These are phyloP conservation scores for Kodamaea lidongshanica DNA, from an alignment of 805 yeast genomes.

Conservation along the genomic window DNA sequence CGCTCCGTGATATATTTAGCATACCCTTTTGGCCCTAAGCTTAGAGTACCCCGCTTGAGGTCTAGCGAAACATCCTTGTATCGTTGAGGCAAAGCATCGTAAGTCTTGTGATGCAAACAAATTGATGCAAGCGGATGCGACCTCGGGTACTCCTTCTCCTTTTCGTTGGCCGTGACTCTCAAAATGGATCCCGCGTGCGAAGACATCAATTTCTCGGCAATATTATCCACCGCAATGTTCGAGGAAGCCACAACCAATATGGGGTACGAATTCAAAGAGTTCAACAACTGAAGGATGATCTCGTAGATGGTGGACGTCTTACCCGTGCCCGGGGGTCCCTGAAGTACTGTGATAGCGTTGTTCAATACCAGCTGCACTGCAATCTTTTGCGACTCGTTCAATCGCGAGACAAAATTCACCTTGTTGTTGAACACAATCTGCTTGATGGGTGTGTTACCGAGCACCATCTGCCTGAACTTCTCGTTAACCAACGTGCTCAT, in stretches of 20 bases:
- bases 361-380: constrained; percentile 50
- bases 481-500: constrained; percentile 55
- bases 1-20: constrained; percentile 43
- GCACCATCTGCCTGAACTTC: constrained; percentile 45
- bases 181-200: constrained; percentile 46
- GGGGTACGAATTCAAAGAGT: constrained; percentile 51
- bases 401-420: constrained; percentile 43
- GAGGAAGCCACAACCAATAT: constrained; percentile 71
- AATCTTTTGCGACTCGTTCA: constrained; percentile 54
- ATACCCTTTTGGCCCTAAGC: constrained; percentile 35
- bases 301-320: constrained; percentile 40
- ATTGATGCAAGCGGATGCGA: constrained; percentile 54
- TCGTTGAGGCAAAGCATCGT: constrained; percentile 41
- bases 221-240: constrained; percentile 69
- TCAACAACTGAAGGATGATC: constrained; percentile 47
- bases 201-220: constrained; percentile 59
- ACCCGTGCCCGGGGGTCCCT: constrained; percentile 42
- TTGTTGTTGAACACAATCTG: constrained; percentile 54
- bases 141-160: constrained; percentile 53
- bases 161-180: constrained; percentile 53
- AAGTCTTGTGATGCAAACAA: constrained; percentile 58
- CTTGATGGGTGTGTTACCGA: constrained; percentile 50
- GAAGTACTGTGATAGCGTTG: constrained; percentile 43
- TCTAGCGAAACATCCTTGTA: constrained; percentile 39
- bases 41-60: constrained; percentile 26